Base-by-base conservation (phyloP, 2,329 filamentous ascomycete species). In the Bertia moriformis region DNA sequence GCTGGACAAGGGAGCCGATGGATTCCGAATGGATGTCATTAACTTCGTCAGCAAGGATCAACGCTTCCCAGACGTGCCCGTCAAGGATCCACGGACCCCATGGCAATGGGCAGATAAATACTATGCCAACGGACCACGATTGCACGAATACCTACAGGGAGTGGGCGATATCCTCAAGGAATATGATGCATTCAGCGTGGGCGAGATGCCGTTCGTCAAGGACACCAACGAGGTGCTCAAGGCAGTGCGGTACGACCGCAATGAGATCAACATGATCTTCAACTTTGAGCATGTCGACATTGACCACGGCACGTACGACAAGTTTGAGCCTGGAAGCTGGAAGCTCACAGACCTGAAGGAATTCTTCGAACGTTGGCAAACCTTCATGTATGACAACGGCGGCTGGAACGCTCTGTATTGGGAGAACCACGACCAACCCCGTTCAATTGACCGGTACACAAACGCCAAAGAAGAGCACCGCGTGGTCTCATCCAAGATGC, bases 211-310 rank as follows among this genome's bases (percentile, higher is more conserved):
- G 3, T 61, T 59, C 40, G 57, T 63, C 14, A 49, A 57, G n/a
- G 60, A 63, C 37, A 56, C 60, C 30, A 46, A 53, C 10, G 56
- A 65, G 45, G 42, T 66, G 20, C 63, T 67, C 42, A 58, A 59
- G 42, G 60, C 58, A 4, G 75, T 83, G 2, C 63, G 63, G 2
- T 66, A 63, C 17, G 67, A 71, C 38, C 63, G 69, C 14, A 63
- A 66, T 20, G 75, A 83, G 49, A 56, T 83, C 35, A 76, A 71
- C 51, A 83, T 83, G 76, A 77, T 83, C 24, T 83, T 84, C 56
- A 73, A 81, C 47, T 84, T 84, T 50, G 78, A 83, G 41, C 61
- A 62, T 20, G 62, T 73, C 43, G 61, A 68, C 24, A 55, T 73
- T 14, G 69, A 72, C 41, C 55, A 64, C 40, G 64, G 63, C 7